Evolutionary conservation across 805 yeast genomes (phyloP).

Genomic region (Ogataea ganodermae): DNA sequence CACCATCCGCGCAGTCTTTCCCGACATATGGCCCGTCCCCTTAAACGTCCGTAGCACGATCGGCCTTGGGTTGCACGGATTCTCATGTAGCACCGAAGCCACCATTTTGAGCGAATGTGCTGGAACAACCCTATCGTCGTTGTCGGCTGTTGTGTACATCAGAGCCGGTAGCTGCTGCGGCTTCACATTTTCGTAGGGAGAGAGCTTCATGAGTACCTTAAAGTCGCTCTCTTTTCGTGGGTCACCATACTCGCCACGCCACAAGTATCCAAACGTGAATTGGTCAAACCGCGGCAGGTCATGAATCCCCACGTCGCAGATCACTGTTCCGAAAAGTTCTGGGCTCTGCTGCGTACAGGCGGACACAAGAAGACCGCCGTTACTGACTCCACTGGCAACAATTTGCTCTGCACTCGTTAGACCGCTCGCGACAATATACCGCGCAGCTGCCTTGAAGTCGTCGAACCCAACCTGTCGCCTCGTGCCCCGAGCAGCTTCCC

Average conservation of each 20-base stretch:
- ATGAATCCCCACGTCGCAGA: conserved; percentile 15
- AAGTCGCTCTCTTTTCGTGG: conserved; percentile 6
- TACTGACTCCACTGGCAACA: conserved; percentile 11
- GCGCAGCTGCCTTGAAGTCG: conserved; percentile 10
- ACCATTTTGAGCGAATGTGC: conserved; percentile 14
- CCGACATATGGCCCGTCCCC: conserved; percentile 14
- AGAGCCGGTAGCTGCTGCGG: conserved; percentile 8
- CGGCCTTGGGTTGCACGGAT: neutral
- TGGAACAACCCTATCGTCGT: conserved; percentile 15
- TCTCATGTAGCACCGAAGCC: conserved; percentile 8
- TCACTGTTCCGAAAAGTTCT: conserved; percentile 12
- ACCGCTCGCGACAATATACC: conserved; percentile 8
- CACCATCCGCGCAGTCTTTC: conserved; percentile 11
- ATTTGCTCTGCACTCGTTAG: conserved; percentile 7
- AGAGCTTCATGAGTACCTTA: conserved; percentile 1
- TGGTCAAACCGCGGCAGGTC: conserved; percentile 12
- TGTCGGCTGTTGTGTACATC: conserved; percentile 13
- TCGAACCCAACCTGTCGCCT: conserved; percentile 8
- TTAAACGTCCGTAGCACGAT: conserved; percentile 8
- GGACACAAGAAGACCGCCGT: conserved; percentile 12
- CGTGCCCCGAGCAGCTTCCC: conserved; percentile 12
- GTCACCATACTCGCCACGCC: conserved; percentile 15
- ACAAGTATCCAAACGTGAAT: conserved; percentile 12
- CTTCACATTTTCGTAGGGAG: conserved; percentile 10
- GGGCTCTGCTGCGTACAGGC: conserved; percentile 12